Base-by-base conservation (phyloP, 164 flowering plant genomes). In the Tetrastigma voinierianum region DNA sequence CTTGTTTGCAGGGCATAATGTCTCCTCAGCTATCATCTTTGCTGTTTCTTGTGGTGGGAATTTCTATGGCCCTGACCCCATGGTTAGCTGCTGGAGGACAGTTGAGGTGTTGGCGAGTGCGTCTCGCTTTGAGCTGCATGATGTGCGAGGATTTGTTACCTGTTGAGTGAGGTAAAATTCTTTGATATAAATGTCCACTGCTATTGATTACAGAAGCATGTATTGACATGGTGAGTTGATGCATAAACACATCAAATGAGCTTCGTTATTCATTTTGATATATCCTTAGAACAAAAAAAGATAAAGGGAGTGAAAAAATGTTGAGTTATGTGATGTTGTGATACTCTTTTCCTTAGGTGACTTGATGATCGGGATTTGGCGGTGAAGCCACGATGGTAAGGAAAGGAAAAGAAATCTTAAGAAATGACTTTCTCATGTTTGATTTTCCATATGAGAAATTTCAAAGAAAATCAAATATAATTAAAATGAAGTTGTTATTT, bases 61-160 rank as follows among this genome's bases (percentile, higher is more conserved):
- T 96, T 60, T 93, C 99, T 45, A 96, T 96, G 99, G 99, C 99
- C 53, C 70, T 96, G 47, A 96, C 99, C 15, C 99, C 99, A 67
- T 96, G 84, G 82, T 79, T 96, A 73, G 99, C 99, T 67, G 98
- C 96, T 82, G 99, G 97, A 68, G 99, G 99, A 49, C 99, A 96
- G 77, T 75, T 93, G 52, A n/a, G n/a, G n/a, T n/a, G n/a, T n/a
- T n/a, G n/a, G n/a, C n/a, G n/a, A 84, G 93, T 79, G 99, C 99
- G 17, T 91, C 99, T 68, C 91, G 95, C 11, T 96, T 96, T 79
- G 99, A 93, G 79, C 91, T 68, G 77, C 95, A 91, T 74, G 99
- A 96, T 72, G 91, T 96, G 53, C 87, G 99, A 46, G 91, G 98
- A n/a, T 81, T 83, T 96, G 70, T 80, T 91, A 67, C 99, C 99